These are phyloP conservation scores for Lepidopterella palustris DNA, from an alignment of 495 filamentous ascomycete genomes.

Conservation along the genomic window DNA sequence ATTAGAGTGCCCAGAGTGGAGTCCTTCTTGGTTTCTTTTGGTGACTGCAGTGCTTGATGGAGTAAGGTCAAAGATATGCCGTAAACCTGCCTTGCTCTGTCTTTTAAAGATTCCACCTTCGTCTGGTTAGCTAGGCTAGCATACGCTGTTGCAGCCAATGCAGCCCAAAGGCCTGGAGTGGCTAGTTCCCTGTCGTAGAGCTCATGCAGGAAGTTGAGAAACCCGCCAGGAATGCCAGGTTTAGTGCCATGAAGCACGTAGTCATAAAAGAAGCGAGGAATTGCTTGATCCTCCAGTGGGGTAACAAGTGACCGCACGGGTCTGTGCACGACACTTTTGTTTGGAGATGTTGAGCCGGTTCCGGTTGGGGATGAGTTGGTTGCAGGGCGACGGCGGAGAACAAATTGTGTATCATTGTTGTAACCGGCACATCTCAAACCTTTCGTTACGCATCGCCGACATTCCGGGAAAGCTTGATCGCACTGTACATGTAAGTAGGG, in stretches of 20 bases:
- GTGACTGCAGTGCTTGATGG: background rate
- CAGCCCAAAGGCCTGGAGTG: background rate
- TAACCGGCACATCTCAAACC: background rate
- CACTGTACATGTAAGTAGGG: background rate
- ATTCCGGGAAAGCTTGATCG: background rate
- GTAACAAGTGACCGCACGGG: background rate
- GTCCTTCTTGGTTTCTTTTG: background rate
- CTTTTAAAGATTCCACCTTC: background rate
- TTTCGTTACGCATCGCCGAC: background rate
- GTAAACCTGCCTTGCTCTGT: background rate
- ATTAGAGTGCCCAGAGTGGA: background rate
- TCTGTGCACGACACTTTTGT: too few relatives aligned
- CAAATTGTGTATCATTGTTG: background rate
- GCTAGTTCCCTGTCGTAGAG: background rate
- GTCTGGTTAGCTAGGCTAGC: background rate
- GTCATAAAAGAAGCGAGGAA: background rate
- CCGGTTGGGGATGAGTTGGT: background rate
- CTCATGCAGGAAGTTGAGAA: background rate
- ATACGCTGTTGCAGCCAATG: background rate
- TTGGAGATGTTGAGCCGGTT: too few relatives aligned
- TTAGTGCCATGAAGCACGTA: background rate
- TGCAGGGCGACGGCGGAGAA: background rate
- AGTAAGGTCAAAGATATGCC: background rate
- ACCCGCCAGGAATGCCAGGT: background rate
- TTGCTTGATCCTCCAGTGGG: background rate